A percentile compares a stretch with the other conserved stretches of the same genome.
Conservation (phyloP, 2,329 filamentous ascomycete genomes). For the Truncatella angustata region DNA sequence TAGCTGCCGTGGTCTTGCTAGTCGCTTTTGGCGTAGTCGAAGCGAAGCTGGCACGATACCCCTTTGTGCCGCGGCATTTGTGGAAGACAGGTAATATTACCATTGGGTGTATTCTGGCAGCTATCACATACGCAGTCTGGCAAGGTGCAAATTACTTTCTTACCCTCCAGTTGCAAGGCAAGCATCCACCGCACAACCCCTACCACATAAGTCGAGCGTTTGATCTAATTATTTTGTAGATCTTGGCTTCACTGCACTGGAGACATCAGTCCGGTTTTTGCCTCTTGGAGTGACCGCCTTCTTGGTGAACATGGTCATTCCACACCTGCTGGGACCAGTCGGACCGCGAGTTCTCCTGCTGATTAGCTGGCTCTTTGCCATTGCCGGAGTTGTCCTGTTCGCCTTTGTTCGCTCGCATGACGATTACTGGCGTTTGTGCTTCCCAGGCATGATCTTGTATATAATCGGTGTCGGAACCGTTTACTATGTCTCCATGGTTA, state of each 20-base stretch:
- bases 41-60: neutral
- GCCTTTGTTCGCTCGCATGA: neutral
- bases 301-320: neutral
- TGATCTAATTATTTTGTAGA: no score
- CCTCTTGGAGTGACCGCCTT: neutral
- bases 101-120: neutral
- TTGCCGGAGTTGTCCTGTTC: neutral
- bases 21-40: neutral
- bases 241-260: neutral
- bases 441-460: neutral
- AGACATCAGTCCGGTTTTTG: neutral
- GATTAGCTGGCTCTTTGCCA: neutral
- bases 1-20: neutral
- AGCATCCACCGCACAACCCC: no score
- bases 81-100: neutral
- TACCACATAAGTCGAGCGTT: no score
- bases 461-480: neutral
- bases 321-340: neutral
- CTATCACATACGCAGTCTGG: neutral
- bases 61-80: neutral
- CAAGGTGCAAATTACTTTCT: neutral
- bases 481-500: neutral
- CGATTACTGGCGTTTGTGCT: neutral
- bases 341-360: neutral
- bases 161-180: neutral